Evolutionary conservation across 345 rosid genomes (phyloP), one percentile per base, ranked within the genome.

Genomic region (Erucastrum elatum): DNA sequence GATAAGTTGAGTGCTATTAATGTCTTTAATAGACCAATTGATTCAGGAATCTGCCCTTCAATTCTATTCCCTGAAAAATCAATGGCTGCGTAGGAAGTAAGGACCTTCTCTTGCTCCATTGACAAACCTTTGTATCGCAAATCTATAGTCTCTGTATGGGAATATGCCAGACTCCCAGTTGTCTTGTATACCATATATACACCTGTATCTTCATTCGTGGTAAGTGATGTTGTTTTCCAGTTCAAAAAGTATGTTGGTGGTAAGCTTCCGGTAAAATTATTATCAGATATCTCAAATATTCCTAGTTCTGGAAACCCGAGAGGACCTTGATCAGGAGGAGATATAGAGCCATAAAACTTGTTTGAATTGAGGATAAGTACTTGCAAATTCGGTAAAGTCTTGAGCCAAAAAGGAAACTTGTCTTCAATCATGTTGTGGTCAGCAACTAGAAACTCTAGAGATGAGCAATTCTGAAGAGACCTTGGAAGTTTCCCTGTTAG

Each of bases 391-490:
- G 67, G 67, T 41, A 39, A 29, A 11, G 44, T 60, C 44, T 39
- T 58, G 26, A 75, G 73, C 79, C 72, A 75, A 0, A 75, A 75
- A 2, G 71, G 71, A 35, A 74, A 74, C 4, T 2, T n/a, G 5
- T 74, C 77, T 67, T 58, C 0, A 2, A 75, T 16, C 7, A 0
- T 30, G 17, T 76, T 76, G 53, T 76, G 1, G 2, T 4, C 15
- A 8, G 68, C 8, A 1, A 0, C 33, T 26, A 76, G 51, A 68
- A 68, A 12, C 68, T 0, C 0, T 0, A 76, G 26, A 41, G 58
- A 76, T 0, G 56, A 49, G 5, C 80, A 69, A 1, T 70, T 69
- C 1, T n/a, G 0, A n/a, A 77, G 75, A 46, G 75, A 77, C 2
- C 70, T 62, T 25, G 80, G 80, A 62, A 77, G 80, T 4, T 77